Conservation (phyloP, 345 rosid genomes). For the Eucalyptus curtisii region DNA sequence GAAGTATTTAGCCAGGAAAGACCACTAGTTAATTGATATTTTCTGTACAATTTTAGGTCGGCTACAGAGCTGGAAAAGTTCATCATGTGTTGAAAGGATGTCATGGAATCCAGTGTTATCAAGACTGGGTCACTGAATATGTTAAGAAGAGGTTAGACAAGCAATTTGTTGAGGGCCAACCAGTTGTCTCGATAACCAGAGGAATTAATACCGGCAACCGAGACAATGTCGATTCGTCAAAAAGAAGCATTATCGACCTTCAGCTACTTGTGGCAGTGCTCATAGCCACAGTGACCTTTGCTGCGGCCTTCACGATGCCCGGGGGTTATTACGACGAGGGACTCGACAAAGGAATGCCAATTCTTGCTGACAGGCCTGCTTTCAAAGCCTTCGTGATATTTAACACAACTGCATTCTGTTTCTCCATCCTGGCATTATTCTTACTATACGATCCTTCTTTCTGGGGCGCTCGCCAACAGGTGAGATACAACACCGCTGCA, state of each 20-base stretch:
- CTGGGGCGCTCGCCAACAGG: background rate
- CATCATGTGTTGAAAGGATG: background rate
- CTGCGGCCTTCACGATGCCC: background rate
- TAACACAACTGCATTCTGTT: background rate
- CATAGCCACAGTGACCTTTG: background rate
- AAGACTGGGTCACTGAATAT: background rate
- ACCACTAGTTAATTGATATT: background rate
- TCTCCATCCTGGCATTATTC: background rate
- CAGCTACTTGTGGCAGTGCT: background rate
- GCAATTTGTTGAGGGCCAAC: background rate
- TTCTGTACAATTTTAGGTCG: background rate
- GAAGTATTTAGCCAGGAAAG: background rate
- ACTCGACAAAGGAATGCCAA: fast-evolving
- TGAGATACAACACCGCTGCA: background rate
- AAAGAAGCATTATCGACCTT: background rate
- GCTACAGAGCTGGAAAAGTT: background rate
- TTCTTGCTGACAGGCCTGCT: background rate
- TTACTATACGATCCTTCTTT: background rate
- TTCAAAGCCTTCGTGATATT: background rate
- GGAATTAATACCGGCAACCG: background rate
- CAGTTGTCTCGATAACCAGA: background rate
- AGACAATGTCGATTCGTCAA: background rate
- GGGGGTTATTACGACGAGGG: background rate
- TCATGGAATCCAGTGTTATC: background rate
- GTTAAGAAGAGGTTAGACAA: background rate